Base-by-base conservation (phyloP, 2,329 filamentous ascomycete genomes). In the Fusarium avenaceum region DNA sequence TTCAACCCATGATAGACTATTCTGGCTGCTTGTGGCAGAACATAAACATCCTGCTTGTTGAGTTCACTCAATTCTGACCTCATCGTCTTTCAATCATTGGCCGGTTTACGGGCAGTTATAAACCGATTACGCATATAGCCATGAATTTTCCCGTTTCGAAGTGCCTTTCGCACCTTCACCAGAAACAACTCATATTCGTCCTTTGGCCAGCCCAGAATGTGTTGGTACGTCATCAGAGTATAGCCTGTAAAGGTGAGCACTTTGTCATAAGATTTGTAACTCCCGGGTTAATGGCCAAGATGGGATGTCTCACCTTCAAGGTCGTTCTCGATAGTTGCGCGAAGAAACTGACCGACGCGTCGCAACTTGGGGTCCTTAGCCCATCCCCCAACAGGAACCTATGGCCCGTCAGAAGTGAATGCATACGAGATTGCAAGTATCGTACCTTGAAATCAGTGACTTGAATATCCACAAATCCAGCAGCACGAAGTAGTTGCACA, bases 351-450 rank as follows among this genome's bases (percentile, higher is more conserved):
- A 3, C 61, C 61, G 2, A 64, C 53, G 11, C 52, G 33, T 5
- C 51, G 35, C 1, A 56, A 32, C 14, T 46, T 62, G 6, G 22
- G 32, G 10, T 57, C 57, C n/a, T 62, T 57, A 0, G 50, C 28
- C 57, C 61, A 64, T 8, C 57, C 40, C 2, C 61, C 61, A 15
- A 64, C 32, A n/a, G 61, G 60, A 17, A 60, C 24, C 56, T 55
- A 19, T 3, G 20, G 1, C 9, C 9, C 4, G 9, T 28, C 28
- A 3, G 7, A 17, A 24, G 22, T 52, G 6, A 28, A 28, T 11
- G 3, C 4, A 9, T 28, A 28, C 3, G 10, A 28, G 28, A 3
- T 28, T 5, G 9, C 9, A 28, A 28, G 28, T 10, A 28, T 11
- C 28, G 3, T 28, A 57, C 52, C 20, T 65, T 65, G 19, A 63